Evolutionary conservation across 495 filamentous ascomycete genomes (phyloP), one percentile per base, ranked within the genome.

Genomic region (Bacidia gigantensis): DNA sequence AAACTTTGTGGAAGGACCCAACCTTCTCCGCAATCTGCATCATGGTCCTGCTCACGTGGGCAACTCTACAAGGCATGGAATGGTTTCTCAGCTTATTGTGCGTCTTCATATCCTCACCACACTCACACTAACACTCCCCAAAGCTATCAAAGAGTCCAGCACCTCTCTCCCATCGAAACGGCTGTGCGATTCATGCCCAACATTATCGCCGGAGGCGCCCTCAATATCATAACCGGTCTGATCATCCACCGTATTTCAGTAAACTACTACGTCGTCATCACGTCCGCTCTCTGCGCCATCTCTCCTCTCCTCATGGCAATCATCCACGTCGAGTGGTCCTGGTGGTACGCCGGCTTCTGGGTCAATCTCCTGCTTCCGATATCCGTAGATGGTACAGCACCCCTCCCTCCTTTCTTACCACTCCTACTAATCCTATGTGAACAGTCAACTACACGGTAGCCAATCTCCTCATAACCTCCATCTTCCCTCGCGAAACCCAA

Each of bases 391-490:
- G 44, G 45, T 40, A 51, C 20, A 14, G 14, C 2, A 17, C 23
- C 3, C 24, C 5, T n/a, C n/a, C n/a, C n/a, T n/a, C 14, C 26
- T n/a, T n/a, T n/a, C 46, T 10, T n/a, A 22, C 58, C 3, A 59
- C 62, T 66, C n/a, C 65, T 79, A 51, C 58, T n/a, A n/a, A 10
- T 0, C 49, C n/a, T n/a, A 60, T 5, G 53, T 3, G n/a, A n/a
- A n/a, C 55, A 63, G 29, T 32, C n/a, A 67, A 80, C 11, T 86
- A 82, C 64, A 77, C 74, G 7, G 71, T 83, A 10, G 73, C 76
- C 2, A 80, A 81, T 56, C 60, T 82, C 14, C 42, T 80, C 51
- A 77, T 81, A 46, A 68, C 74, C 1, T 54, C 57, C 12, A 65
- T 66, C 12, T 78, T 78, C 53, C 74, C 77, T 0, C 41, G 59